These are phyloP conservation scores for Petunia axillaris DNA, from an alignment of 257 asterid species.

Conservation along the genomic window DNA sequence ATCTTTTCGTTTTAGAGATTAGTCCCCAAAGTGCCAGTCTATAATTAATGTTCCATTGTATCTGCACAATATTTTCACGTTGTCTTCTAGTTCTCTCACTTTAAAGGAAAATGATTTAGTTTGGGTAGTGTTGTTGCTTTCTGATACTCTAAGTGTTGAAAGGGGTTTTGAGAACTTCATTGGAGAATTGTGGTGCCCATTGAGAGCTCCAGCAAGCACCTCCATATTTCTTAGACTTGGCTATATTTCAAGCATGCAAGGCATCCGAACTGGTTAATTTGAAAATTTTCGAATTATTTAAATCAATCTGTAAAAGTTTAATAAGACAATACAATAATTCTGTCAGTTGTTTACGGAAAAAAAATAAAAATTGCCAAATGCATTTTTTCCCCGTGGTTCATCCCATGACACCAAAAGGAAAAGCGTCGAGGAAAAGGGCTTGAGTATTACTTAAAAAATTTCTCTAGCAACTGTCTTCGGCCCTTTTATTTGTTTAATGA, in stretches of 20 bases:
- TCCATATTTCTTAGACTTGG: background rate
- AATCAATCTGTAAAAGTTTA: background rate
- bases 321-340: background rate
- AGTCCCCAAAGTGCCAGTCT: background rate
- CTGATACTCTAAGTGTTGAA: background rate
- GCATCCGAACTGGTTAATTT: background rate
- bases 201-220: background rate
- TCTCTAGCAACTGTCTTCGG: no score
- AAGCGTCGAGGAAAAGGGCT: no score
- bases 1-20: conserved; percentile 6
- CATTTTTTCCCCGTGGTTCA: no score
- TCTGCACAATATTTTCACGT: conserved; percentile 5
- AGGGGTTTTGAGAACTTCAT: background rate
- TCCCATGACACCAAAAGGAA: no score
- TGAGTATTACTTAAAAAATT: no score
- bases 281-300: background rate
- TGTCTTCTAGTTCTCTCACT: conserved; percentile 12
- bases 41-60: conserved; percentile 3
- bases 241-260: background rate
- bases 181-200: background rate
- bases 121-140: background rate
- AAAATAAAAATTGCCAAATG: no score
- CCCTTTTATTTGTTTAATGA: no score
- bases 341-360: no score
- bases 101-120: background rate